phyloP scores from a whole-genome alignment of 2,329 filamentous ascomycete species.

The Fusarium duplospermum region DNA sequence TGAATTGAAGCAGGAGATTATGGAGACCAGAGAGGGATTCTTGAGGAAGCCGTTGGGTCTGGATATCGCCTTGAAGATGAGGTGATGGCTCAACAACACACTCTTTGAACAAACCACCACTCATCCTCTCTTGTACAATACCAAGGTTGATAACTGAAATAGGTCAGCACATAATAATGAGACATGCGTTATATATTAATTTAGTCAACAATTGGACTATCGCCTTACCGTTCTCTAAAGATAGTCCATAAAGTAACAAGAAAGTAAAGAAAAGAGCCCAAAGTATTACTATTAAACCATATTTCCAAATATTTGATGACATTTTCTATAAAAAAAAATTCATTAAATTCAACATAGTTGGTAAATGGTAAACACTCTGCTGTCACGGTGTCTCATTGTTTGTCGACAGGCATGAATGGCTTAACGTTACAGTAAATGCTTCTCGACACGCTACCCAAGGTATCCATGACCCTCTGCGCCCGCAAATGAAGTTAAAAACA shows the following conservation, averaged over 20 bases:
- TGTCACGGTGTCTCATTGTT: no score
- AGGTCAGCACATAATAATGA: background rate
- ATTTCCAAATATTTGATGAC: no score
- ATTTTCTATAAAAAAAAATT: no score
- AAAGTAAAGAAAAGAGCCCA: no score
- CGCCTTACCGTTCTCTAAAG: no score
- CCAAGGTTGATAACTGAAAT: background rate
- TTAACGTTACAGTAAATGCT: no score
- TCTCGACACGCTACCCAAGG: background rate
- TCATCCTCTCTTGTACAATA: background rate
- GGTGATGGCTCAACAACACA: conserved; percentile 13
- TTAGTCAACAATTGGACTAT: no score
- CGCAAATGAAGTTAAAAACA: background rate
- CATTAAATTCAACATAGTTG: no score
- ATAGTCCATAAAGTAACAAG: no score
- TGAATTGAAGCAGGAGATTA: conserved; percentile 63
- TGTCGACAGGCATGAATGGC: no score
- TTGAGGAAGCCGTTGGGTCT: conserved; percentile 81
- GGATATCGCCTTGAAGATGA: conserved; percentile 52
- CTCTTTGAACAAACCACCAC: background rate
- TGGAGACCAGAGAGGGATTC: conserved; percentile 85
- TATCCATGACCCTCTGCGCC: background rate
- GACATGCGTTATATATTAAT: background rate
- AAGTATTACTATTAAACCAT: no score
- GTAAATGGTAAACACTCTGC: no score